Base-by-base conservation (phyloP, 345 rosid species). In the Eucalyptus urophylla region DNA sequence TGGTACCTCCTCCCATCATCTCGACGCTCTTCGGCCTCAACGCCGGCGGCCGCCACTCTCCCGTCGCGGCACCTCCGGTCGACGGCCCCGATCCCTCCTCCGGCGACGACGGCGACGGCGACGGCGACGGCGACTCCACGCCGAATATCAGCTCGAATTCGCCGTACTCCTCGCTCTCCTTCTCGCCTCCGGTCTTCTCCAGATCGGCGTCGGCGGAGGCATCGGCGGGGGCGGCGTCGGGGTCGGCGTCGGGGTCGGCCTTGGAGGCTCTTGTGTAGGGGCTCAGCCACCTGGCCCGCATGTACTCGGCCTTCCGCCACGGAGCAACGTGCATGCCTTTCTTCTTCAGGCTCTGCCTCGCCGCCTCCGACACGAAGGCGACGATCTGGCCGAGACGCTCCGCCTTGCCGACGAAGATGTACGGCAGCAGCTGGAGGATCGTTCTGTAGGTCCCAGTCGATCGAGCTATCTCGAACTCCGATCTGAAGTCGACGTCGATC, bases 321-420 rank as follows among this genome's bases (percentile, higher is more conserved):
- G 99, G 99, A 83, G 99, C 97, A 6, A 96, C 89, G 91, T 94
- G 97, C 98, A 98, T 97, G 13, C 97, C 98, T 93, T 95, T 98
- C 96, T 95, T 98, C 94, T 94, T 97, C 91, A 98, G 90, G 91
- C 99, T 98, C 89, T 92, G 97, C 89, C 93, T 95, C 12, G 96
- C 99, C 25, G 98, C 99, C 90, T 97, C 99, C 37, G 99, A 96
- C 54, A 96, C 93, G 88, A 98, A 85, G 24, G 93, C 86, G 65
- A 98, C 94, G 89, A 98, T 98, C 93, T 95, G 97, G 49, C 92
- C 92, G 16, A 98, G 92, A 87, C 99, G 98, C 86, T 97, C 98
- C 37, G 96, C 88, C 91, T 96, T 97, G 3, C 99, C 99, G 87
- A 97, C 98, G 91, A 96, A 97, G 45, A 98, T 94, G 90, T 90